These are phyloP conservation scores for Lecanicillium sp. DNA, from an alignment of 2,329 filamentous ascomycete genomes.

Conservation along the genomic window DNA sequence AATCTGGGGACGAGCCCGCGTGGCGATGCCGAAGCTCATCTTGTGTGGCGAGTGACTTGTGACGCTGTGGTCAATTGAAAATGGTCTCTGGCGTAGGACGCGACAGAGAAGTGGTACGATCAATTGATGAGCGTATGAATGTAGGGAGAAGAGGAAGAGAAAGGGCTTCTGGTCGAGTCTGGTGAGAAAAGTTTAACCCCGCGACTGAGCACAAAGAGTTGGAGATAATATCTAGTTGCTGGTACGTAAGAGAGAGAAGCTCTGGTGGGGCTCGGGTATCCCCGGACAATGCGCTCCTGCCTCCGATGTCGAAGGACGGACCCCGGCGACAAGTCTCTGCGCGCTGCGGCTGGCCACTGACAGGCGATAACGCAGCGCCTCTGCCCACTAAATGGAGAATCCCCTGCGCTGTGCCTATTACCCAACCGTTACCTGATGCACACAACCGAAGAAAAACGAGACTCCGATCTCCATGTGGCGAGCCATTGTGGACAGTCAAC, in stretches of 20 bases:
- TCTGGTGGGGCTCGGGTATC: slow-evolving; percentile 18
- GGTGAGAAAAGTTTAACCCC: slow-evolving; percentile 4
- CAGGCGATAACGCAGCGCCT: background rate
- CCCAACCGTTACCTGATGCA: too few relatives aligned
- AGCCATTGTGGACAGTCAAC: too few relatives aligned
- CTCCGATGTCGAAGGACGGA: slow-evolving; percentile 7
- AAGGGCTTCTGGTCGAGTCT: slow-evolving; percentile 8
- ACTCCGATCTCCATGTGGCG: too few relatives aligned
- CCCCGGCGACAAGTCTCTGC: slow-evolving; percentile 1
- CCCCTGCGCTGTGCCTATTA: too few relatives aligned
- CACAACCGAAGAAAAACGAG: too few relatives aligned
- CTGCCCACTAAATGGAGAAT: too few relatives aligned
- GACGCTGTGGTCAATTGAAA: background rate
- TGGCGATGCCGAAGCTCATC: slow-evolving; percentile 22
- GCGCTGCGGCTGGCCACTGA: background rate
- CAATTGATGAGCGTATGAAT: slow-evolving; percentile 14
- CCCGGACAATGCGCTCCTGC: slow-evolving; percentile 10
- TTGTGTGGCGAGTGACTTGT: slow-evolving; percentile 1
- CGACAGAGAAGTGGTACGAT: background rate
- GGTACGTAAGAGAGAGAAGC: slow-evolving; percentile 10
- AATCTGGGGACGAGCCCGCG: slow-evolving; percentile 21
- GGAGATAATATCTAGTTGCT: slow-evolving; percentile 10
- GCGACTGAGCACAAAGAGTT: slow-evolving; percentile 6
- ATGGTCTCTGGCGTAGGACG: background rate
- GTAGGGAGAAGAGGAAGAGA: slow-evolving; percentile 7